A percentile compares a stretch with the other conserved stretches of the same genome.
Conservation (phyloP, 768 basidiomycete genomes). For the Russula emetica region DNA sequence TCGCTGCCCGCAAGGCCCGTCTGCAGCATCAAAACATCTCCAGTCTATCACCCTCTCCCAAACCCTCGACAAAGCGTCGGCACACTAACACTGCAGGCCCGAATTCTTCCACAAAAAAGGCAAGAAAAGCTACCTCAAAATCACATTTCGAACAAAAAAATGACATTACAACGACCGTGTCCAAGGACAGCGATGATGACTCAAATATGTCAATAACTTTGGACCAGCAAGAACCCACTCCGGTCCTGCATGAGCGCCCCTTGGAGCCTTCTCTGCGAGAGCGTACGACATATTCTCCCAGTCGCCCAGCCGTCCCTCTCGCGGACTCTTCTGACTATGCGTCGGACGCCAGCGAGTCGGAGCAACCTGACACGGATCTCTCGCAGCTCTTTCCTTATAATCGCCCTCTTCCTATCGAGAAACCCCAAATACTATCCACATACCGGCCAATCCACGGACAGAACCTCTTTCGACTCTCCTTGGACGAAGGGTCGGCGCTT, state of each 20-base stretch:
- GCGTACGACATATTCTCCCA: conserved; percentile 54
- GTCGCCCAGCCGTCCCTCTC: conserved; percentile 36
- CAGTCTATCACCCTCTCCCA: conserved; percentile 22
- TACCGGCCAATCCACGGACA: conserved; percentile 44
- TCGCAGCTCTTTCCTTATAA: conserved; percentile 3
- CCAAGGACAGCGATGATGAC: conserved; percentile 33
- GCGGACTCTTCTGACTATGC: conserved; percentile 34
- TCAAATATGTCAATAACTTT: conserved; percentile 33
- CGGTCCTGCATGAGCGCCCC: neutral
- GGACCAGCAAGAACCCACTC: conserved; percentile 23
- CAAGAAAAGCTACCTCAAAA: conserved; percentile 32
- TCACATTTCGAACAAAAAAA: conserved; percentile 31
- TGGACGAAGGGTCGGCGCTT: conserved; percentile 38
- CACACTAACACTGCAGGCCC: conserved; percentile 27
- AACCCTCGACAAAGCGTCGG: conserved; percentile 46
- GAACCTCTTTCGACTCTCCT: conserved; percentile 46
- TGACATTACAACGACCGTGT: conserved; percentile 21
- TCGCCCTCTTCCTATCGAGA: conserved; percentile 12
- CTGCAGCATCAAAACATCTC: conserved; percentile 26
- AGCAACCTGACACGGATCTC: conserved; percentile 36
- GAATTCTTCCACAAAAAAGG: conserved; percentile 30
- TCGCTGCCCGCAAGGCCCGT: conserved; percentile 68
- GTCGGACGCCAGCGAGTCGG: conserved; percentile 12
- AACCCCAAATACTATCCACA: conserved; percentile 41
- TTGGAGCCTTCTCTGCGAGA: neutral